A percentile compares a stretch with the other conserved stretches of the same genome.
phyloP scores from a whole-genome alignment of 2,329 filamentous ascomycete species.

The Plectosphaerella sp. region DNA sequence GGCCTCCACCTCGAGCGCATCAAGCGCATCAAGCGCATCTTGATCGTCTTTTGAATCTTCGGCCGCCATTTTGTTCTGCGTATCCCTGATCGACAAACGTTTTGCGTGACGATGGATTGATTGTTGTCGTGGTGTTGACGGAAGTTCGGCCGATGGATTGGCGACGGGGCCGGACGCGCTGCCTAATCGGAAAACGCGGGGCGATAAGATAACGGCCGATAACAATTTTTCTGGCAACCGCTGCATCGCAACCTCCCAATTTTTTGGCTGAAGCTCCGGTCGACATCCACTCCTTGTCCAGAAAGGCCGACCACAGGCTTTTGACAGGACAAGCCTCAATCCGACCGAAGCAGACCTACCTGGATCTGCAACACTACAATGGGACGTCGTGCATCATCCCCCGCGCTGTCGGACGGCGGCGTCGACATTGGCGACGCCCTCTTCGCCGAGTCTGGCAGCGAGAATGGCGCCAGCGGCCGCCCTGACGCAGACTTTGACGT shows the following conservation, averaged over 20 bases:
- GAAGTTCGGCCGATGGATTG: too few species aligned
- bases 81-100: too few species aligned
- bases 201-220: constrained; percentile 10
- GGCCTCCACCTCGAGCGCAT: constrained; percentile 75
- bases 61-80: constrained; percentile 26
- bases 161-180: neutral
- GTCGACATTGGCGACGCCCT: constrained; percentile 83
- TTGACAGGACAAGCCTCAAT: neutral
- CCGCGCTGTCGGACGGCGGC: constrained; percentile 81
- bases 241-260: constrained; percentile 4
- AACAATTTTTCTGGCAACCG: constrained; percentile 11
- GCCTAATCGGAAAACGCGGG: neutral
- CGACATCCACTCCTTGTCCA: neutral
- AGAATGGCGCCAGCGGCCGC: constrained; percentile 24
- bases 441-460: constrained; percentile 50
- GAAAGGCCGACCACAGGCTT: neutral
- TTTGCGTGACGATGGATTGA: too few species aligned
- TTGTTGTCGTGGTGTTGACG: too few species aligned
- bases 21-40: constrained; percentile 57
- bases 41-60: constrained; percentile 51
- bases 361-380: constrained; percentile 36
- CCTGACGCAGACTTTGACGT: constrained; percentile 48
- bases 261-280: constrained; percentile 4
- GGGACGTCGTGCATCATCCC: constrained; percentile 71
- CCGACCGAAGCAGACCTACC: neutral